These are phyloP conservation scores for Trichoderma breve DNA, from an alignment of 2,329 filamentous ascomycete species.

Conservation along the genomic window DNA sequence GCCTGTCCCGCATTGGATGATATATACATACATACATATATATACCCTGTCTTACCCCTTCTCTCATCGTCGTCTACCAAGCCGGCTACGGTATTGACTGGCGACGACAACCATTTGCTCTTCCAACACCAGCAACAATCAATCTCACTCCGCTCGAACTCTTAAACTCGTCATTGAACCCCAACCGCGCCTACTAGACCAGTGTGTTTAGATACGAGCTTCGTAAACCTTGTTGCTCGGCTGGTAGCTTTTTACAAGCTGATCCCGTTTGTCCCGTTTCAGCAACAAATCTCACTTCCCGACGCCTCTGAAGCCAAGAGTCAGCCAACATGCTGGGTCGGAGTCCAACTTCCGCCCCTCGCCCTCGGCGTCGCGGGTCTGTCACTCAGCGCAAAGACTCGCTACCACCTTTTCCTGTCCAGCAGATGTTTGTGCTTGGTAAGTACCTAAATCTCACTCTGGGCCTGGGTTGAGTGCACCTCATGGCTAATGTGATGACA, in stretches of 20 bases:
- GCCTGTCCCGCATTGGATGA: background rate
- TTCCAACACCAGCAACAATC: background rate
- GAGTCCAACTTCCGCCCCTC: slow-evolving; percentile 28
- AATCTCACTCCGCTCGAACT: background rate
- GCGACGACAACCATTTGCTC: background rate
- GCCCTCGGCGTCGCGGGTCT: slow-evolving; percentile 27
- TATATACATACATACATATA: background rate
- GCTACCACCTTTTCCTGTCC: slow-evolving; percentile 38
- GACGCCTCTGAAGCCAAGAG: background rate
- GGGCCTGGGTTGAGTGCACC: background rate
- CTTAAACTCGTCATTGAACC: background rate
- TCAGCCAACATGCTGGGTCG: slow-evolving; percentile 28
- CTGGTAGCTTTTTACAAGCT: slow-evolving; percentile 5
- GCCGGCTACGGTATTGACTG: background rate
- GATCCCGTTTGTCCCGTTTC: slow-evolving; percentile 1
- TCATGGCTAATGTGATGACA: background rate
- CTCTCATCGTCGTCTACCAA: background rate
- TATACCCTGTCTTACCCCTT: background rate
- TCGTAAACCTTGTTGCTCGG: slow-evolving; percentile 14
- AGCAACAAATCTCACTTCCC: background rate
- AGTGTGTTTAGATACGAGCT: slow-evolving; percentile 6
- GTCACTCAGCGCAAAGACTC: slow-evolving; percentile 26
- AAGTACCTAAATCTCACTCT: slow-evolving; percentile 27
- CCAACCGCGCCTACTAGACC: background rate
- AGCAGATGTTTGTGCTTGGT: slow-evolving; percentile 55